Evolutionary conservation across 768 basidiomycete species (phyloP).

Genomic region (Termitomyces sp.): DNA sequence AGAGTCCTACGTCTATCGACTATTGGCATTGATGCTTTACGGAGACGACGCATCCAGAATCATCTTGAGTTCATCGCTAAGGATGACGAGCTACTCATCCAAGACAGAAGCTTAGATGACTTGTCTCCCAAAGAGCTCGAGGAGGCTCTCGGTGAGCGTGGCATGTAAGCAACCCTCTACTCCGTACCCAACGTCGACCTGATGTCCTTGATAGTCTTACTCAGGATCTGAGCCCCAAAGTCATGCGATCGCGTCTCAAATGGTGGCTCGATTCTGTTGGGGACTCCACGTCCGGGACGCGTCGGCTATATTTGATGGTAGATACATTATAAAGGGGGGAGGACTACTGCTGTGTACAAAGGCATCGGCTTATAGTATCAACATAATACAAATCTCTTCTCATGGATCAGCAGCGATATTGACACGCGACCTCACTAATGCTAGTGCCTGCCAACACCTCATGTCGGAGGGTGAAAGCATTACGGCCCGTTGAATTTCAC

Average conservation of each 20-base stretch:
- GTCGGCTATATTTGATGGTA: constrained; percentile 46
- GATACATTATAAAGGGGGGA: constrained; percentile 20
- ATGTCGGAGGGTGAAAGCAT: constrained; percentile 52
- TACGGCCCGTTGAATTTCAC: constrained; percentile 56
- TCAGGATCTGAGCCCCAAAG: constrained; percentile 31
- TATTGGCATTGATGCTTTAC: constrained; percentile 35
- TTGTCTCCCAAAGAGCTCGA: constrained; percentile 52
- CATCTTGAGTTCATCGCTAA: constrained; percentile 43
- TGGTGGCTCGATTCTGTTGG: constrained; percentile 62
- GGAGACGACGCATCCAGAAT: constrained; percentile 35
- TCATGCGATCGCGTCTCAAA: constrained; percentile 43
- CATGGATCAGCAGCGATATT: not conserved
- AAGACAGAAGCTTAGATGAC: constrained; percentile 36
- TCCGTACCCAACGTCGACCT: not conserved
- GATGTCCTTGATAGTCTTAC: constrained; percentile 25
- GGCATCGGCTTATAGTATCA: constrained; percentile 10
- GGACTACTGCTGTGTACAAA: constrained; percentile 1
- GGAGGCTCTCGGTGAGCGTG: constrained; percentile 71
- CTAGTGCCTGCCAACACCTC: constrained; percentile 55
- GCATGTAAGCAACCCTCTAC: constrained; percentile 49
- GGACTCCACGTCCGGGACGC: constrained; percentile 28
- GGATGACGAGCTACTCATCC: constrained; percentile 61
- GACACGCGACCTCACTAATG: constrained; percentile 37
- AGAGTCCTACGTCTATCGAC: constrained; percentile 40
- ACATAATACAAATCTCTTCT: constrained; percentile 10